phyloP scores from a whole-genome alignment of 805 yeast genomes.

The Blastobotrys chiropterorum region DNA sequence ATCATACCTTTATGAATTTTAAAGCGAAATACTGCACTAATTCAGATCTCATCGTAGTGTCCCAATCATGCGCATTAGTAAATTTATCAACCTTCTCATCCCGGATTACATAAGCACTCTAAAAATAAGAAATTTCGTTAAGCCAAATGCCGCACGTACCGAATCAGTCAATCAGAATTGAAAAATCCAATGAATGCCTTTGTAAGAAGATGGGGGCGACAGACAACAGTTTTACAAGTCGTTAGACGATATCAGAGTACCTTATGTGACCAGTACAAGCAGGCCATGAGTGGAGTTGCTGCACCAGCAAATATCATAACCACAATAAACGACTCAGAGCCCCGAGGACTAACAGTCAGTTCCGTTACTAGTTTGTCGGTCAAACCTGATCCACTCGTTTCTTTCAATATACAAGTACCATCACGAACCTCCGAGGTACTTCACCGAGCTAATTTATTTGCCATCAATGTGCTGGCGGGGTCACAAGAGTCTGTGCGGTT shows the following conservation, averaged over 20 bases:
- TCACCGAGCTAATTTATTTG: constrained; percentile 53
- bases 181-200: neutral
- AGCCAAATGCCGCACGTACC: neutral
- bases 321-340: constrained; percentile 35
- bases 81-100: too few species aligned
- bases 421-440: constrained; percentile 69
- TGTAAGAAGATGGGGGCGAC: neutral
- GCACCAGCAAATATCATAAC: constrained; percentile 57
- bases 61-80: too few species aligned
- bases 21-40: too few species aligned
- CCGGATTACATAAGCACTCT: too few species aligned
- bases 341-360: constrained; percentile 72
- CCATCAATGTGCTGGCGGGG: constrained; percentile 73
- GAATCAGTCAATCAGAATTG: neutral
- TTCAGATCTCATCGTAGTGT: too few species aligned
- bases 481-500: constrained; percentile 45
- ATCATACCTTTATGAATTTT: too few species aligned
- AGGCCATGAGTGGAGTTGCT: constrained; percentile 43
- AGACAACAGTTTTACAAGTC: neutral
- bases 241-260: neutral
- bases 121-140: too few species aligned
- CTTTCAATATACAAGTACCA: constrained; percentile 82
- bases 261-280: constrained; percentile 22
- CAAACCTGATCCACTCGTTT: constrained; percentile 68
- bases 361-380: constrained; percentile 80